These are phyloP conservation scores for Solanum bukasovii DNA, from an alignment of 257 asterid species.

Conservation along the genomic window DNA sequence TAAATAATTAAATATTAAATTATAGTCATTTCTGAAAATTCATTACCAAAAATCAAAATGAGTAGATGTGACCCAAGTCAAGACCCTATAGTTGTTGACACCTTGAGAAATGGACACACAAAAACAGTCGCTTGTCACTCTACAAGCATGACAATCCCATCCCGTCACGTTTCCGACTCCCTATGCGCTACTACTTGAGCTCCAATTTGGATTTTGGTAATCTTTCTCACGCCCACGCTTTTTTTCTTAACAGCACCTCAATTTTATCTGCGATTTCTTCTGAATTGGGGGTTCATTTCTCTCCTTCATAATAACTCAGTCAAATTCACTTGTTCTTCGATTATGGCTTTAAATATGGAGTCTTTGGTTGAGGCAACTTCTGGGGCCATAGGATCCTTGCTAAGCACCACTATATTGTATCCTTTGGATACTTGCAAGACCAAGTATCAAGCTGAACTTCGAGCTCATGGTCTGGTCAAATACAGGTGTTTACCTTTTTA, in stretches of 20 bases:
- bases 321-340: background rate
- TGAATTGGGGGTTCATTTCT: background rate
- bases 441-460: slow-evolving; percentile 91
- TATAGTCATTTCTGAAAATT: too few relatives aligned
- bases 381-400: slow-evolving; percentile 85
- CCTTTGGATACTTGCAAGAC: slow-evolving; percentile 93
- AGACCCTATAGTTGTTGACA: background rate
- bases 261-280: background rate
- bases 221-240: background rate
- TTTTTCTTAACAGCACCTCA: background rate
- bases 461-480: slow-evolving; percentile 51
- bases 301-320: background rate
- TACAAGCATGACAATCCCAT: background rate
- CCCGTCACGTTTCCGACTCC: slow-evolving; percentile 1
- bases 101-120: background rate
- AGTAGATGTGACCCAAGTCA: background rate
- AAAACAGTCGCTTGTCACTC: background rate
- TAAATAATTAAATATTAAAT: too few relatives aligned
- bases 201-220: background rate
- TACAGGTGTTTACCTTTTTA: slow-evolving; percentile 42
- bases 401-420: slow-evolving; percentile 79
- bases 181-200: background rate
- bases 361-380: slow-evolving; percentile 80
- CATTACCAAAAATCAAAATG: background rate
- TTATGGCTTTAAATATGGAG: slow-evolving; percentile 41